These are phyloP conservation scores for Arabis hirsuta DNA, from an alignment of 345 rosid species.

Conservation along the genomic window DNA sequence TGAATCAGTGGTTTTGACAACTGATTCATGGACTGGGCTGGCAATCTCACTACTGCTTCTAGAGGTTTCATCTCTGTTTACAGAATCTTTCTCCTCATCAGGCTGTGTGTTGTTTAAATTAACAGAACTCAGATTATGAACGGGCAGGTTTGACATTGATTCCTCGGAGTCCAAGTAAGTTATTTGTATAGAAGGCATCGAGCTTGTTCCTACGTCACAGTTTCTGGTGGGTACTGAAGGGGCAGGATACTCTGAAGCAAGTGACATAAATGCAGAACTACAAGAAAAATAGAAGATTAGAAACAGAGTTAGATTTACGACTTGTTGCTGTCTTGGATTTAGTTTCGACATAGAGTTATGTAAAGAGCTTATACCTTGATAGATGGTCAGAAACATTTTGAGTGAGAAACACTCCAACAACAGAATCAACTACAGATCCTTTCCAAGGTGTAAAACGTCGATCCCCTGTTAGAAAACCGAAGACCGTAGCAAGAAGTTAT, in stretches of 20 bases:
- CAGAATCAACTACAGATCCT: constrained; percentile 97
- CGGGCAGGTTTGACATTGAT: constrained; percentile 45
- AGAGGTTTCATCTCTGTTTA: constrained; percentile 52
- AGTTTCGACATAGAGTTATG: constrained; percentile 11
- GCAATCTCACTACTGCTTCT: constrained; percentile 47
- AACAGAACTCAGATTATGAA: constrained; percentile 54
- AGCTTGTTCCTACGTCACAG: constrained; percentile 50
- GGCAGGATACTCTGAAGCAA: constrained; percentile 72
- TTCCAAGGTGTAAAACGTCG: constrained; percentile 96
- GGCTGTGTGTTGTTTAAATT: constrained; percentile 44
- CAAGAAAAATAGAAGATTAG: constrained; percentile 22
- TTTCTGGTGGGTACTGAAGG: constrained; percentile 42
- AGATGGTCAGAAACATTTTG: constrained; percentile 97
- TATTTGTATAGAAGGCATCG: constrained; percentile 47
- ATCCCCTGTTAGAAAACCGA: constrained; percentile 63
- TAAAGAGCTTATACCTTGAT: constrained; percentile 67
- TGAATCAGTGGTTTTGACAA: constrained; percentile 34
- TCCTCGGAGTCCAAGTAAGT: constrained; percentile 60
- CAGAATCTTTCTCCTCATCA: constrained; percentile 57
- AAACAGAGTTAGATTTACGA: constrained; percentile 27
- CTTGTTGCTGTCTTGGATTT: constrained; percentile 13
- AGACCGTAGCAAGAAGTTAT: constrained; percentile 30
- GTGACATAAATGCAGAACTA: constrained; percentile 96
- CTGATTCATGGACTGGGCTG: constrained; percentile 49
- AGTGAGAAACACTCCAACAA: constrained; percentile 95